phyloP scores from a whole-genome alignment of 768 basidiomycete species.

The Lactarius pseudohatsudake region DNA sequence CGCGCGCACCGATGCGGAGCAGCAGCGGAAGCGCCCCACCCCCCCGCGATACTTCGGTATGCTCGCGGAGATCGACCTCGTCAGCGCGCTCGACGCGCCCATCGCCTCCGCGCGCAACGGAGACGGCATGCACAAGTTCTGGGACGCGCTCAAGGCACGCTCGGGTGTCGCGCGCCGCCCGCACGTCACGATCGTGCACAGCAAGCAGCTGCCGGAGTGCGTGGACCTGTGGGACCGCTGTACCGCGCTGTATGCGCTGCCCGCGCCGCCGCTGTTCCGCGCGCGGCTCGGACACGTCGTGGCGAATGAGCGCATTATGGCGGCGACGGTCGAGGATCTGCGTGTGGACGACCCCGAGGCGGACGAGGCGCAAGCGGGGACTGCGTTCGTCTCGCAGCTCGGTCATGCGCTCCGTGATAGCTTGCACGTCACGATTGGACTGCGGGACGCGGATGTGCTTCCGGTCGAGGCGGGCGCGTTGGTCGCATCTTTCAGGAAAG shows the following conservation, averaged over 20 bases:
- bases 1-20: conserved; percentile 36
- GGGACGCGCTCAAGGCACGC: conserved; percentile 44
- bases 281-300: conserved; percentile 62
- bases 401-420: conserved; percentile 46
- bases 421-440: conserved; percentile 90
- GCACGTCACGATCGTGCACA: conserved; percentile 87
- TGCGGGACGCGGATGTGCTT: conserved; percentile 46
- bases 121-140: conserved; percentile 43
- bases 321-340: conserved; percentile 66
- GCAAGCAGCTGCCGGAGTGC: conserved; percentile 42
- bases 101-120: conserved; percentile 40
- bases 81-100: conserved; percentile 44
- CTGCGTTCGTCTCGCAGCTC: conserved; percentile 49
- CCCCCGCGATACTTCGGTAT: conserved; percentile 75
- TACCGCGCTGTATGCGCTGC: conserved; percentile 39
- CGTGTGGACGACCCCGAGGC: conserved; percentile 36
- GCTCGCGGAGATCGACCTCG: conserved; percentile 69
- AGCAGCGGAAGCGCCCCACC: conserved; percentile 37
- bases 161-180: conserved; percentile 58
- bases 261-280: conserved; percentile 53
- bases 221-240: conserved; percentile 54
- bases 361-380: conserved; percentile 39
- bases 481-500: conserved; percentile 54
- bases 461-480: conserved; percentile 72
- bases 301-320: conserved; percentile 82